Evolutionary conservation across 805 yeast species (phyloP), one percentile per base, ranked within the genome.

Genomic region (Hyphopichia homilentoma): DNA sequence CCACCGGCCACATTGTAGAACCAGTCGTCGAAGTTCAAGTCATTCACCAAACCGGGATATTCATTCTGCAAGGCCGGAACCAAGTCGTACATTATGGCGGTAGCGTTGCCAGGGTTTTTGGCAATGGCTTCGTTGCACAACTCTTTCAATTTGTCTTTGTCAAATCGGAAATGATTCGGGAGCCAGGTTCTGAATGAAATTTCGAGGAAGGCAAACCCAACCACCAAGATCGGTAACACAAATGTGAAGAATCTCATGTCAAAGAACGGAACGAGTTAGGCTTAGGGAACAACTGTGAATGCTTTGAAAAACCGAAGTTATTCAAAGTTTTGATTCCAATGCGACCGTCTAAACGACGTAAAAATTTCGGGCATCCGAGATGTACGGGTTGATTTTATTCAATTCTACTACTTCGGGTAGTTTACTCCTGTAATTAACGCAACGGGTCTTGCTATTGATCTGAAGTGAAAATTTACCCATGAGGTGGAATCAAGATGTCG

Each of bases 1-100:
- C 96, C 96, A 34, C 98, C 98, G 3, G 98, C 98, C 50, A 86
- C 87, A 73, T 93, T 93, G 75, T 80, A 90, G 32, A 93, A 83
- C 97, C 97, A 93, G 44, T 89, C 90, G 33, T 84, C 83, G 31
- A 70, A 67, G 54, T 80, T 76, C 44, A 82, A 70, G 43, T 78
- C 79, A 60, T 85, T 85, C 60, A 90, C 75, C 44, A 73, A 54
- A 6, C 77, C 79, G 8, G 95, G 95, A 56, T 93, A 93, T 28
- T 68, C 75, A 3, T 57, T 65, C 40, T 79, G 68, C 38, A 89
- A 55, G 21, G 61, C 68, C 2, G 70, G 69, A 21, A 84, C 75
- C 39, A 90, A 63, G 30, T 75, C 84, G 13, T 65, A 54, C 58
- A 89, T 65, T 36, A 89, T 58, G 3, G 70, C 79, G 6, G 83